A percentile compares a stretch with the other conserved stretches of the same genome.
These are phyloP conservation scores for Suillus bovinus DNA, from an alignment of 768 basidiomycete genomes.

Conservation along the genomic window DNA sequence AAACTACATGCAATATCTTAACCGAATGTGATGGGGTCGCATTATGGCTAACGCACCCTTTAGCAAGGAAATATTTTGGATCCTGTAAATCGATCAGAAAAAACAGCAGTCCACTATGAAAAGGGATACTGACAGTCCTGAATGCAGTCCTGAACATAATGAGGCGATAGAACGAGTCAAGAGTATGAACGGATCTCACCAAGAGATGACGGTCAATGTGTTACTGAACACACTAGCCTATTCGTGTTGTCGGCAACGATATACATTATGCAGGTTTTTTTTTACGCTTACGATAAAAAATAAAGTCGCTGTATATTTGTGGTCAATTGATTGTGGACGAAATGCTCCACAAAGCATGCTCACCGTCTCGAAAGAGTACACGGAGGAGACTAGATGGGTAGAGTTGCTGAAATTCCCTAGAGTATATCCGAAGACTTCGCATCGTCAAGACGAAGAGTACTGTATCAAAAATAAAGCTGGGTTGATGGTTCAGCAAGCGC, in stretches of 20 bases:
- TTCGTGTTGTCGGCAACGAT: neutral
- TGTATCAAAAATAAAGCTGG: constrained; percentile 9
- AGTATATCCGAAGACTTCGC: constrained; percentile 11
- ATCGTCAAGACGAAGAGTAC: constrained; percentile 11
- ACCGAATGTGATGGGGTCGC: neutral
- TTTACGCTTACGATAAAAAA: constrained; percentile 8
- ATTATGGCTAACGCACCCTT: constrained; percentile 5
- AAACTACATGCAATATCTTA: constrained; percentile 12
- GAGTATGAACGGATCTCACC: constrained; percentile 10
- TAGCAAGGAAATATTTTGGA: constrained; percentile 12
- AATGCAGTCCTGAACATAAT: constrained; percentile 13
- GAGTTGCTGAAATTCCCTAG: neutral
- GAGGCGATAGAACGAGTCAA: neutral
- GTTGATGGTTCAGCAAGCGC: neutral
- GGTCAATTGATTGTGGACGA: neutral
- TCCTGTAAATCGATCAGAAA: constrained; percentile 10
- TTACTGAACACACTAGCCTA: constrained; percentile 10
- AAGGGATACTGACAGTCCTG: constrained; percentile 4
- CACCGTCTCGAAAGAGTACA: constrained; percentile 11
- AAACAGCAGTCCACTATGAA: neutral
- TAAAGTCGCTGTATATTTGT: constrained; percentile 1
- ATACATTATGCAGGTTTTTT: neutral
- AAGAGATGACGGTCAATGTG: constrained; percentile 12
- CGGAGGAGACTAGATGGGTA: constrained; percentile 10
- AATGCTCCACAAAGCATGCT: neutral